Evolutionary conservation across 345 rosid species (phyloP).

Genomic region (Raphanus sativus): DNA sequence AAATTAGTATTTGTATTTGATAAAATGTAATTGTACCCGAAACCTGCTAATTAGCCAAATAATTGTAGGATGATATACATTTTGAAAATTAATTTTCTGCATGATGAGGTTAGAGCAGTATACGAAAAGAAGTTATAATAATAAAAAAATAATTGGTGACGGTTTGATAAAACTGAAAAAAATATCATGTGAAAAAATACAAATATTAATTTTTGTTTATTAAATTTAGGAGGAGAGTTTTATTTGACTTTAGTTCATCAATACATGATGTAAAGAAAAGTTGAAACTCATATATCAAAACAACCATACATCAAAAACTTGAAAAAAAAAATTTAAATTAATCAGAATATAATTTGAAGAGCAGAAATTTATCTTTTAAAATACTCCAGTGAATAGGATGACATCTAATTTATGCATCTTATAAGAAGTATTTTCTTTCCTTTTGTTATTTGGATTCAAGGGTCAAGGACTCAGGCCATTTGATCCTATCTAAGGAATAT

Average conservation of each 20-base stretch:
- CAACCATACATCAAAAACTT: background rate
- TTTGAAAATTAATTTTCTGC: background rate
- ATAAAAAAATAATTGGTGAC: background rate
- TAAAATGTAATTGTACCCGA: background rate
- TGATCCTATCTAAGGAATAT: slow-evolving; percentile 30
- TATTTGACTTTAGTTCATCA: background rate
- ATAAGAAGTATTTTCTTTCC: background rate
- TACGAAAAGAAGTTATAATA: background rate
- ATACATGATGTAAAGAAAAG: background rate
- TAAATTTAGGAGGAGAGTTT: background rate
- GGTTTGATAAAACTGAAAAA: background rate
- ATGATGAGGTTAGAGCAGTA: background rate
- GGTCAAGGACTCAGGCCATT: slow-evolving; percentile 23
- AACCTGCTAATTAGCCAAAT: background rate
- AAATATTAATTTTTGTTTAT: background rate
- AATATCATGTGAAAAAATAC: background rate
- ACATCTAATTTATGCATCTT: background rate
- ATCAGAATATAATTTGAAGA: background rate
- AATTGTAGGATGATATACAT: background rate
- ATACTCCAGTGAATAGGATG: background rate
- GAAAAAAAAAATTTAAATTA: background rate
- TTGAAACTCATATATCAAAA: background rate
- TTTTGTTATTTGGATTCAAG: slow-evolving; percentile 12
- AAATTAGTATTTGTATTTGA: background rate
- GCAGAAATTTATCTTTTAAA: background rate